phyloP scores from a whole-genome alignment of 176 grass and related monocot genomes.

The Bromus sterilis region DNA sequence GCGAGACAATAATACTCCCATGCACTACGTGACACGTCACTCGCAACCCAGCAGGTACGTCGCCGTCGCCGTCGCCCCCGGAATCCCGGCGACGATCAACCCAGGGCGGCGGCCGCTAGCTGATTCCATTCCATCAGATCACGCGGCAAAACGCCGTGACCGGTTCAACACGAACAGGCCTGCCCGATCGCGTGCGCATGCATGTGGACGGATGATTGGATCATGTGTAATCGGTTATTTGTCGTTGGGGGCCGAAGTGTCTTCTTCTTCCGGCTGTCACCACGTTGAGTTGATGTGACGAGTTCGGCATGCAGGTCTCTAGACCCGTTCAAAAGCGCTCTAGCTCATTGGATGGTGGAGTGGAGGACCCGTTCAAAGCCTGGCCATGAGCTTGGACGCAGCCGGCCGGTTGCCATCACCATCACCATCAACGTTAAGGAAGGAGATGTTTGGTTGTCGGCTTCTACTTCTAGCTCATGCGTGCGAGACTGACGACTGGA shows the following conservation, averaged over 20 bases:
- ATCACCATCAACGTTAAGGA: background rate
- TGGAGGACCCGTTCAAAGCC: constrained; percentile 33
- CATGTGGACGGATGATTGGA: background rate
- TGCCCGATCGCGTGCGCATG: background rate
- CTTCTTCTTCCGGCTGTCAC: background rate
- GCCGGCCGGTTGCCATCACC: background rate
- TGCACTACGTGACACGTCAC: background rate
- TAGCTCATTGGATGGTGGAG: background rate
- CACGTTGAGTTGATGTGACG: background rate
- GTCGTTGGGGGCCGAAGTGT: too few species aligned
- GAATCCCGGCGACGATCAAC: background rate
- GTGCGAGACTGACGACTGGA: background rate
- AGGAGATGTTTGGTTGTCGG: background rate
- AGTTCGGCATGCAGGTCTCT: background rate
- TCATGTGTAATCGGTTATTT: background rate
- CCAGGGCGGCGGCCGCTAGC: too few species aligned
- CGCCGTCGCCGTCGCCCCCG: constrained; percentile 7
- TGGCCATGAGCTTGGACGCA: background rate
- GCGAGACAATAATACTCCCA: background rate
- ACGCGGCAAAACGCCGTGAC: background rate
- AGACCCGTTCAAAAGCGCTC: constrained; percentile 37
- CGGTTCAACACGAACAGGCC: background rate
- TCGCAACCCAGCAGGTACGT: background rate
- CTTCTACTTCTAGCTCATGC: background rate
- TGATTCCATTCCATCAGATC: background rate